phyloP scores from a whole-genome alignment of 108 stramenopile species.

The Cyclotella cryptica region DNA sequence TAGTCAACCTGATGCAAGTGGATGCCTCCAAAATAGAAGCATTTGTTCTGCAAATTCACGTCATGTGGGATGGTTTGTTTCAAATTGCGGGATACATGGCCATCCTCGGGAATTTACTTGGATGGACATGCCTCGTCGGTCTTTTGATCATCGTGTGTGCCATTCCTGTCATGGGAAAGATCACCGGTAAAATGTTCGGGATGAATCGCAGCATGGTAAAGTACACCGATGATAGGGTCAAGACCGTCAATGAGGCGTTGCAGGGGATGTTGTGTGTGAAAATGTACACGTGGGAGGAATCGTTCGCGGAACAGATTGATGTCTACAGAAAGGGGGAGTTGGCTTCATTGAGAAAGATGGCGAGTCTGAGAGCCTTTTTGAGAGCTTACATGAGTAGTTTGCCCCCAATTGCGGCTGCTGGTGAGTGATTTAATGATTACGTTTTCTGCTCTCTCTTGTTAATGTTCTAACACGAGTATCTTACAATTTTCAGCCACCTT shows the following conservation, averaged over 20 bases:
- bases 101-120: constrained; percentile 74
- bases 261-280: constrained; percentile 93
- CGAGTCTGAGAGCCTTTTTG: constrained; percentile 69
- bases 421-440: not conserved
- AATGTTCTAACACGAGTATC: not conserved
- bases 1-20: constrained; percentile 94
- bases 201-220: constrained; percentile 75
- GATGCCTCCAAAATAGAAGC: constrained; percentile 87
- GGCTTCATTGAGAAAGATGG: constrained; percentile 49
- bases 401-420: constrained; percentile 66
- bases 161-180: constrained; percentile 71
- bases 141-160: constrained; percentile 74
- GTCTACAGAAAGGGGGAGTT: constrained; percentile 71
- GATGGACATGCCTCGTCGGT: constrained; percentile 83
- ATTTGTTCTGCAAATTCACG: constrained; percentile 75
- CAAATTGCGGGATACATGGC: constrained; percentile 80
- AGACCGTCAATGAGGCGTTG: constrained; percentile 89
- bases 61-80: constrained; percentile 79
- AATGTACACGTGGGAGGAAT: constrained; percentile 92
- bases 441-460: not conserved
- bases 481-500: constrained; percentile 50
- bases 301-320: constrained; percentile 67
- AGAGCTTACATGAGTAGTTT: constrained; percentile 71
- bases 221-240: constrained; percentile 83
- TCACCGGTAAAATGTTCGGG: constrained; percentile 73